Percentiles rank a stretch among this genome's conserved stretches.
These are phyloP conservation scores for Cryptococcus sp. DNA, from an alignment of 1,284 basidiomycete species.

Conservation along the genomic window DNA sequence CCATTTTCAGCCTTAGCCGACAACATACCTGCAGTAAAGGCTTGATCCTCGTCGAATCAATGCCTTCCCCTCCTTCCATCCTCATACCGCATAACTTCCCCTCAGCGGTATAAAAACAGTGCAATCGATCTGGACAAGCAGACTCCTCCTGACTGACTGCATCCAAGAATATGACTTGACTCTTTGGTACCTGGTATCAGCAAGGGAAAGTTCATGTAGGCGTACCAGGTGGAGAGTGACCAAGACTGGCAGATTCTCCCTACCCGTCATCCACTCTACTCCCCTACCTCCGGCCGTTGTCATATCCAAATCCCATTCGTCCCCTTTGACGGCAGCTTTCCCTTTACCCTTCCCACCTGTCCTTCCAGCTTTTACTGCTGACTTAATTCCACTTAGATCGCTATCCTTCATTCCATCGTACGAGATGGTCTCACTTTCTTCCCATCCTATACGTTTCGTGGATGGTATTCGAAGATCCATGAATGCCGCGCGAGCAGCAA, in stretches of 20 bases:
- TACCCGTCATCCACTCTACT: slow-evolving; percentile 16
- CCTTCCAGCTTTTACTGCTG: slow-evolving; percentile 33
- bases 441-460: slow-evolving; percentile 41
- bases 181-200: slow-evolving; percentile 25
- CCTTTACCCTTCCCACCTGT: slow-evolving; percentile 29
- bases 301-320: slow-evolving; percentile 47
- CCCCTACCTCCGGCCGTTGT: slow-evolving; percentile 27
- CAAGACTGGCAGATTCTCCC: slow-evolving; percentile 40
- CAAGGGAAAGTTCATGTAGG: no score
- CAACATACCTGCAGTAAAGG: slow-evolving; percentile 25
- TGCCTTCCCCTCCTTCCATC: slow-evolving; percentile 38
- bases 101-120: slow-evolving; percentile 32
- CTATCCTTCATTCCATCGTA: slow-evolving; percentile 10
- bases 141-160: slow-evolving; percentile 43
- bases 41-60: slow-evolving; percentile 26
- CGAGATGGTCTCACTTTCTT: slow-evolving; percentile 17
- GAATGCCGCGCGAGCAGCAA: slow-evolving; percentile 43
- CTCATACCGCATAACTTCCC: slow-evolving; percentile 42
- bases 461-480: slow-evolving; percentile 37
- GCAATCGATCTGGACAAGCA: slow-evolving; percentile 42
- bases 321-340: slow-evolving; percentile 28
- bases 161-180: slow-evolving; percentile 36
- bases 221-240: slow-evolving; percentile 43
- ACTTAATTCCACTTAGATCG: slow-evolving; percentile 43
- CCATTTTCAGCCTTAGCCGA: background rate